Evolutionary conservation across 352 stramenopile species (phyloP), one percentile per base, ranked within the genome.

Genomic region (Globisporangium ultimum): DNA sequence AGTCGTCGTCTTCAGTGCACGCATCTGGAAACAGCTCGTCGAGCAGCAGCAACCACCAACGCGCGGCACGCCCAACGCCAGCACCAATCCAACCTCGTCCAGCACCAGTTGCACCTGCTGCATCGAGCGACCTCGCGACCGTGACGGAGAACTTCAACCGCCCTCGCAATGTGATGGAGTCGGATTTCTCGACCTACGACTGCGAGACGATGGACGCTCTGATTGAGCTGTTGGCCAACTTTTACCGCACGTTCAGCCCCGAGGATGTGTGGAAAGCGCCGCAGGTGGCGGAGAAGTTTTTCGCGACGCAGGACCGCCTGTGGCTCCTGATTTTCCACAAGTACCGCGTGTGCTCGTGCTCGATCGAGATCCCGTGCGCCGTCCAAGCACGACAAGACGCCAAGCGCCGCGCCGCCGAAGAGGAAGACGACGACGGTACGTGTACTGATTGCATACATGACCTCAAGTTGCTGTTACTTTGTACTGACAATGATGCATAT

Each of bases 241-340:
- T 94, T 49, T 94, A 94, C 64, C 74, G 79, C 36, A 89, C 67
- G 3, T 94, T 92, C 57, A 92, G 82, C 48, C 78, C 82, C 0
- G 78, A 91, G n/a, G 84, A 94, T 48, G 70, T 70, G 46, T 92
- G 84, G 84, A 94, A 92, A 66, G 84, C 79, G 1, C 59, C 64
- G 13, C 80, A 94, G 43, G 84, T 94, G 10, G 79, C 85, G 2
- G 81, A 91, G 38, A 92, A 92, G 64, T 94, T 92, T 54, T 89
- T 91, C 54, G 47, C 70, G 17, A 87, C 79, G 12, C 83, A 94
- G 57, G 75, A 90, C 36, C 81, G 80, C 5, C 49, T 94, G 48
- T 94, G 84, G 84, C 64, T 89, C 15, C 60, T 90, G n/a, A 88
- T 94, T 22, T 92, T 89, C 58, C 84, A 94, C 74, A 92, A 92